Conservation (phyloP, 495 filamentous ascomycete genomes). For the Opeltia flavorubescens region DNA sequence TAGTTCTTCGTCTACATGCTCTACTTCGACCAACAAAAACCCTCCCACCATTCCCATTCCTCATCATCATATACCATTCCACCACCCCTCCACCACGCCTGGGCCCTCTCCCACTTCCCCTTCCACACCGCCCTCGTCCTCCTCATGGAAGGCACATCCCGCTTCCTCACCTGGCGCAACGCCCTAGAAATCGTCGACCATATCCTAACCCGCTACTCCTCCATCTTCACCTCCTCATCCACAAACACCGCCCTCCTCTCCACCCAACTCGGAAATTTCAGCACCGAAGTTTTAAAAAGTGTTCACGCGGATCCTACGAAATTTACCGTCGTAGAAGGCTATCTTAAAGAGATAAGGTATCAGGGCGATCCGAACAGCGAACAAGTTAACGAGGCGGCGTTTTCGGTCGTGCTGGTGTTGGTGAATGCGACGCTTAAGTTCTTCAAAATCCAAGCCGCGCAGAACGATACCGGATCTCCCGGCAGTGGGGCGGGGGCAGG, state of each 20-base stretch:
- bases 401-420: conserved; percentile 14
- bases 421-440: conserved; percentile 18
- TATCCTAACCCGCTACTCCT: conserved; percentile 12
- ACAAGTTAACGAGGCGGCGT: conserved; percentile 4
- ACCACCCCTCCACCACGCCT: conserved; percentile 43
- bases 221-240: conserved; percentile 16
- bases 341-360: background rate
- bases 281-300: background rate
- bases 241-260: conserved; percentile 7
- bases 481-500: conserved; percentile 8
- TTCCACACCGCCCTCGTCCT: conserved; percentile 54
- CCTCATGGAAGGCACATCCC: conserved; percentile 40
- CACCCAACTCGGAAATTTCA: background rate
- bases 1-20: conserved; percentile 57
- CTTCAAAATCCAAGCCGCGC: conserved; percentile 19
- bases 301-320: background rate
- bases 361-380: background rate
- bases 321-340: background rate
- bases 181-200: conserved; percentile 9
- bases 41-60: conserved; percentile 11
- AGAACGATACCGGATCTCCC: conserved; percentile 10
- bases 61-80: conserved; percentile 7
- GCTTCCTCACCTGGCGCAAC: conserved; percentile 29
- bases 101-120: conserved; percentile 55
- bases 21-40: conserved; percentile 48